Evolutionary conservation across 306 rosid genomes (phyloP).

Genomic region (Vachellia pachyceras): DNA sequence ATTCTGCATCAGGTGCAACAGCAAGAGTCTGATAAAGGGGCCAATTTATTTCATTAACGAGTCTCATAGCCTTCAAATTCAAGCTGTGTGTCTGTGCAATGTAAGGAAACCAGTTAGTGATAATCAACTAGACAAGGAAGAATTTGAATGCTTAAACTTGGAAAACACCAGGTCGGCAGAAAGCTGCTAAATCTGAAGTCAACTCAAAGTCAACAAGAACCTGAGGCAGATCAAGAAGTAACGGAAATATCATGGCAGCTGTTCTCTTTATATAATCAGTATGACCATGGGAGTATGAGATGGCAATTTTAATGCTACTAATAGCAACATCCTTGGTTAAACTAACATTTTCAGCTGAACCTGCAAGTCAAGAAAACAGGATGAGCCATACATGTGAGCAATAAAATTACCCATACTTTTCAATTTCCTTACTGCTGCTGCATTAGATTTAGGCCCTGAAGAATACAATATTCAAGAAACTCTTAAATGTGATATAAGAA

Average conservation of each 20-base stretch:
- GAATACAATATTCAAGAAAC: not conserved
- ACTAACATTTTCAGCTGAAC: slow-evolving; percentile 57
- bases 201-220: slow-evolving; percentile 45
- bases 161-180: not conserved
- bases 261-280: slow-evolving; percentile 46
- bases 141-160: slow-evolving; percentile 4
- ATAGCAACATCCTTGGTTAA: slow-evolving; percentile 66
- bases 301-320: slow-evolving; percentile 63
- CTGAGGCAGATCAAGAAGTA: slow-evolving; percentile 80
- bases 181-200: slow-evolving; percentile 26
- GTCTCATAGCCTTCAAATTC: slow-evolving; percentile 72
- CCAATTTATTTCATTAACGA: slow-evolving; percentile 71
- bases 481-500: not conserved
- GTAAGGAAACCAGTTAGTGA: slow-evolving; percentile 26
- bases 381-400: not conserved
- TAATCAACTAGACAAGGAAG: slow-evolving; percentile 31
- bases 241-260: slow-evolving; percentile 73
- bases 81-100: slow-evolving; percentile 64
- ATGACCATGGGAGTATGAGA: slow-evolving; percentile 44
- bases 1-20: slow-evolving; percentile 44
- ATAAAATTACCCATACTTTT: not conserved
- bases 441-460: not conserved
- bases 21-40: slow-evolving; percentile 69
- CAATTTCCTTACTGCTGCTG: not conserved
- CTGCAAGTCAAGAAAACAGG: slow-evolving; percentile 50